Base-by-base conservation (phyloP, 352 stramenopile species). In the Phytophthora cajani region DNA sequence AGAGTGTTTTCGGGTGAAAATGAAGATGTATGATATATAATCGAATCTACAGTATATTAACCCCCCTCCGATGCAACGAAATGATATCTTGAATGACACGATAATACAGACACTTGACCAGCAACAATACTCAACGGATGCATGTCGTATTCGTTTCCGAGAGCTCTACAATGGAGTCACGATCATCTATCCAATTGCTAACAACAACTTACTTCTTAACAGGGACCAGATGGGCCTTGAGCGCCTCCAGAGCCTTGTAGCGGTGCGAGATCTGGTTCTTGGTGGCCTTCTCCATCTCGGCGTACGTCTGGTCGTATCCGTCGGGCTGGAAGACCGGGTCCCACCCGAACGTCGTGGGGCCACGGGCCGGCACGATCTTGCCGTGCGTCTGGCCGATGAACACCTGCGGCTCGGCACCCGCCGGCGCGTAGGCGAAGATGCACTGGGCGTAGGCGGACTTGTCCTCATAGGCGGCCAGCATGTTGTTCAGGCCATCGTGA, bases 401-500 rank as follows among this genome's bases (percentile, higher is more conserved):
- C n/a, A 98, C 80, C 50, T 97, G 70, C 12, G 97, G 87, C 71
- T 98, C 89, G 14, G 84, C 74, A 67, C 69, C 91, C 54, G 77
- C 78, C 14, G 67, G 71, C 30, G 82, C 93, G 60, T 97, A 99
- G 40, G 97, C 96, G 75, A 99, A 98, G 64, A 98, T 98, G 76
- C 96, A 99, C 79, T 98, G 90, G 51, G 97, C 97, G 76, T 99
- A 98, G 5, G 96, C 97, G 52, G 85, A 93, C 75, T 98, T 98
- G 85, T 99, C 97, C 42, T 95, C 82, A 72, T 98, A 99, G 6
- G 85, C 95, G 12, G 82, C 81, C 46, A 99, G 77, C 80, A 99
- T 82, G 64, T 98, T 98, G 77, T 99, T 99, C 72, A 89, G 97
- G 47, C 83, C 97, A 51, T 60, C 94, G 87, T 90, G 94, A 60